These are phyloP conservation scores for Millerago galiae DNA, from an alignment of 805 yeast genomes.

Conservation along the genomic window DNA sequence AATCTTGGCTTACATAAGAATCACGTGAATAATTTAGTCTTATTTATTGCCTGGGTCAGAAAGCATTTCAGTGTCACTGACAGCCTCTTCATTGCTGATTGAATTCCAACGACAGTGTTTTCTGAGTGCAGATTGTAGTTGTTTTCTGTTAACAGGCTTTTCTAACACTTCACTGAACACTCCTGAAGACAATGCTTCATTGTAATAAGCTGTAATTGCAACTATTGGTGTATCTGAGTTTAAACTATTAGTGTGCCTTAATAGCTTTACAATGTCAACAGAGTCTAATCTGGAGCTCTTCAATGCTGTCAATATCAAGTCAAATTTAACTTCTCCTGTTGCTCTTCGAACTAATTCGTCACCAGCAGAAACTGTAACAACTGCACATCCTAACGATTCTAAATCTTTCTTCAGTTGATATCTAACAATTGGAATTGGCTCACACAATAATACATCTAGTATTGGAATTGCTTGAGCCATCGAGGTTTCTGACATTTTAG, in stretches of 20 bases:
- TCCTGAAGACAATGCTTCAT: conserved; percentile 47
- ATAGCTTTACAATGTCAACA: conserved; percentile 68
- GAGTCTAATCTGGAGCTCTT: conserved; percentile 63
- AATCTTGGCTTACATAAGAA: no score
- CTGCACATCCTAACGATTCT: conserved; percentile 70
- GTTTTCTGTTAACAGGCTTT: conserved; percentile 45
- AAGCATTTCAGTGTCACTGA: conserved; percentile 22
- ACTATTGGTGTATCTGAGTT: conserved; percentile 74
- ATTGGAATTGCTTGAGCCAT: conserved; percentile 21
- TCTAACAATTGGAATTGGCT: conserved; percentile 78
- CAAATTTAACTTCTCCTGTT: conserved; percentile 79
- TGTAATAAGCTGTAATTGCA: conserved; percentile 64
- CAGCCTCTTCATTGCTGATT: conserved; percentile 21
- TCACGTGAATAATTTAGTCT: not conserved
- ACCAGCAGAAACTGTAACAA: conserved; percentile 69
- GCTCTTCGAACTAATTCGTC: conserved; percentile 79
- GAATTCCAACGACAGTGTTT: conserved; percentile 23
- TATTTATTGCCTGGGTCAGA: conserved; percentile 30
- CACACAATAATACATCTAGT: conserved; percentile 74
- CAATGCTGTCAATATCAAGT: conserved; percentile 72
- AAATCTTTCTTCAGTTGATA: conserved; percentile 58
- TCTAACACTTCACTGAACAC: conserved; percentile 65
- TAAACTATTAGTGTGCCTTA: conserved; percentile 68
- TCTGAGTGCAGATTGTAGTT: conserved; percentile 16
- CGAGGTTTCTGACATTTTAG: conserved; percentile 26